A percentile compares a stretch with the other conserved stretches of the same genome.
These are phyloP conservation scores for Amanita jacksonii DNA, from an alignment of 768 basidiomycete species.

Conservation along the genomic window DNA sequence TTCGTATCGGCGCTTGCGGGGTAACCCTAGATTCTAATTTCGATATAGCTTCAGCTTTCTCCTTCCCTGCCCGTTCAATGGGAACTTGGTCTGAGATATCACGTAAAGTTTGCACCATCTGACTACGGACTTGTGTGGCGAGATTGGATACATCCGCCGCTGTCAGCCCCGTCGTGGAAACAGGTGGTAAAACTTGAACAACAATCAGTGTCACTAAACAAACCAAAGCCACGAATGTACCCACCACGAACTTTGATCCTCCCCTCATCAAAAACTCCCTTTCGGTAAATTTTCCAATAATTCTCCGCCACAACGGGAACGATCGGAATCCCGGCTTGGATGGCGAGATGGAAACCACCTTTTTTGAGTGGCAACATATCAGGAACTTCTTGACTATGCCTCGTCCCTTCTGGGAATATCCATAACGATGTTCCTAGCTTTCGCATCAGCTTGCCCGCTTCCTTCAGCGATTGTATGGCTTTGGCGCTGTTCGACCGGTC, in stretches of 20 bases:
- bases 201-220: not conserved
- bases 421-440: slow-evolving; percentile 62
- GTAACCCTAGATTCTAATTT: slow-evolving; percentile 6
- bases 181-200: slow-evolving; percentile 89
- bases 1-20: not conserved
- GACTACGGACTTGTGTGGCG: slow-evolving; percentile 52
- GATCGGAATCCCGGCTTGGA: slow-evolving; percentile 85
- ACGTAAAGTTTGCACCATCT: slow-evolving; percentile 71
- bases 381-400: slow-evolving; percentile 56
- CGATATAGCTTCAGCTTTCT: not conserved
- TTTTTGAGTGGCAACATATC: slow-evolving; percentile 89
- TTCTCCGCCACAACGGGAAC: slow-evolving; percentile 91
- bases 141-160: slow-evolving; percentile 62
- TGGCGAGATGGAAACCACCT: slow-evolving; percentile 93
- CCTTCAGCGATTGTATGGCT: slow-evolving; percentile 67
- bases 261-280: slow-evolving; percentile 67
- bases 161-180: slow-evolving; percentile 65
- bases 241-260: slow-evolving; percentile 74
- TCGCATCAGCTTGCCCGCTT: slow-evolving; percentile 77
- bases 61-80: slow-evolving; percentile 13
- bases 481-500: slow-evolving; percentile 72
- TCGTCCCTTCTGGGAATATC: slow-evolving; percentile 97
- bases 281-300: slow-evolving; percentile 80
- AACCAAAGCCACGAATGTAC: no score
- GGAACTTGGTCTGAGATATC: slow-evolving; percentile 61